Base-by-base conservation (phyloP, 345 rosid genomes). In the Arabis alpina region DNA sequence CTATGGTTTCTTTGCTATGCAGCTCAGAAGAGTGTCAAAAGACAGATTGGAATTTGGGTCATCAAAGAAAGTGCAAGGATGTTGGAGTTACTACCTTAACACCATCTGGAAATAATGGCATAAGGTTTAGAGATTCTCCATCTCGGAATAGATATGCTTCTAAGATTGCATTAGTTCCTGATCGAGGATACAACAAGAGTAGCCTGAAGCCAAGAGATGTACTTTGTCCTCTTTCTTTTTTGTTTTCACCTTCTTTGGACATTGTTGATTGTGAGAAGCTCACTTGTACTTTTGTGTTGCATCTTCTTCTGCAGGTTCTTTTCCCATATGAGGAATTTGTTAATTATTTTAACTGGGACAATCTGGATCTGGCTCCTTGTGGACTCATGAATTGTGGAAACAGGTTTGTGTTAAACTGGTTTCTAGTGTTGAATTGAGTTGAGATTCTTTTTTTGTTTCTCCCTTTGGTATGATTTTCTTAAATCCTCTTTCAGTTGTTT, bases 361-460 rank as follows among this genome's bases (percentile, higher is more conserved):
- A 77, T 73, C 68, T 76, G 11, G 85, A 83, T 23, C 82, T 82
- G 58, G 79, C 81, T 74, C 99, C 97, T 8, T 88, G 96, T 68
- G 99, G 99, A 12, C 98, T 94, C 76, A 66, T 88, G 76, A 94
- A 94, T 77, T 94, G 99, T 81, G 98, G 99, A 81, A 94, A 91
- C 88, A 94, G 99, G 99, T 88, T 72, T 49, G 52, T 55, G 45
- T 68, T 79, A 43, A 32, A 40, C 13, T 40, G 16, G 8, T 37
- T 65, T 61, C 14, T 47, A 37, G 4, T 70, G 16, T 55, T 68
- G 45, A 44, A 63, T 27, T 42, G 54, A 37, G 36, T 41, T 64
- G 36, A 14, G 23, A 19, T 19, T 19, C 23, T 73, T 49, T 59
- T 1, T 52, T 39, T 49, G 45, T 28, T 50, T 57, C 52, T 25